Percentiles rank a stretch among this genome's conserved stretches.
These are phyloP conservation scores for Aspergillus floridensis DNA, from an alignment of 2,329 filamentous ascomycete genomes.

Conservation along the genomic window DNA sequence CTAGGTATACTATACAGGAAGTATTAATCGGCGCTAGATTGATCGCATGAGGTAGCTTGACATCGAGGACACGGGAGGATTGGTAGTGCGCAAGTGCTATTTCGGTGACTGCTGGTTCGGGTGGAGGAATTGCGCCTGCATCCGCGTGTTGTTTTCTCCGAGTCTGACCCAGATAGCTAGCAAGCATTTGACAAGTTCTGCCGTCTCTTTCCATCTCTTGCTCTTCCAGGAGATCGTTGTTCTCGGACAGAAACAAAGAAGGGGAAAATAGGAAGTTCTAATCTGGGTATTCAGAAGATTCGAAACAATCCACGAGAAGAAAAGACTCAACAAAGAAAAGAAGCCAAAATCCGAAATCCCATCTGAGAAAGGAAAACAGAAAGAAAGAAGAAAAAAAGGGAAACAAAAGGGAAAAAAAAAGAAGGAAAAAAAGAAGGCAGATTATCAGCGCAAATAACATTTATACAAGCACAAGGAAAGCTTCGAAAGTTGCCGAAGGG, in stretches of 20 bases:
- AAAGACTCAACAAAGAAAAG: slow-evolving; percentile 20
- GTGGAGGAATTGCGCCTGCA: slow-evolving; percentile 31
- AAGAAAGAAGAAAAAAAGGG: slow-evolving; percentile 13
- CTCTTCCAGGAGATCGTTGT: slow-evolving; percentile 28
- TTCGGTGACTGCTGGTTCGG: slow-evolving; percentile 21
- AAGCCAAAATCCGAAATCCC: slow-evolving; percentile 5
- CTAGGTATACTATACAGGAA: slow-evolving; percentile 20
- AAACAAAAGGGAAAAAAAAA: slow-evolving; percentile 4
- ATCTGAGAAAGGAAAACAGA: slow-evolving; percentile 11
- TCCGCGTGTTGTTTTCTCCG: slow-evolving; percentile 37
- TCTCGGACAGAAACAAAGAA: slow-evolving; percentile 23
- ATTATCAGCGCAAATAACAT: background rate
- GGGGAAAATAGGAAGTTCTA: slow-evolving; percentile 20
- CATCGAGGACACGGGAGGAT: slow-evolving; percentile 19
- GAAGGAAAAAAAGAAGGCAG: slow-evolving; percentile 11
- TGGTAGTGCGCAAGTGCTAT: slow-evolving; percentile 24
- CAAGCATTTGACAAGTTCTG: slow-evolving; percentile 46
- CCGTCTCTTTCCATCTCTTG: slow-evolving; percentile 38
- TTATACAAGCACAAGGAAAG: slow-evolving; percentile 10
- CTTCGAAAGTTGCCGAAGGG: slow-evolving; percentile 5
- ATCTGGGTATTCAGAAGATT: slow-evolving; percentile 18
- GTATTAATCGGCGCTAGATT: slow-evolving; percentile 19
- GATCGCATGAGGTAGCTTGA: slow-evolving; percentile 25
- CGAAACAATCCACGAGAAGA: slow-evolving; percentile 17
- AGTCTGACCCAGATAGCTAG: slow-evolving; percentile 45